phyloP scores from a whole-genome alignment of 116 monocot genomes.

The Papilionanthe hybrid region DNA sequence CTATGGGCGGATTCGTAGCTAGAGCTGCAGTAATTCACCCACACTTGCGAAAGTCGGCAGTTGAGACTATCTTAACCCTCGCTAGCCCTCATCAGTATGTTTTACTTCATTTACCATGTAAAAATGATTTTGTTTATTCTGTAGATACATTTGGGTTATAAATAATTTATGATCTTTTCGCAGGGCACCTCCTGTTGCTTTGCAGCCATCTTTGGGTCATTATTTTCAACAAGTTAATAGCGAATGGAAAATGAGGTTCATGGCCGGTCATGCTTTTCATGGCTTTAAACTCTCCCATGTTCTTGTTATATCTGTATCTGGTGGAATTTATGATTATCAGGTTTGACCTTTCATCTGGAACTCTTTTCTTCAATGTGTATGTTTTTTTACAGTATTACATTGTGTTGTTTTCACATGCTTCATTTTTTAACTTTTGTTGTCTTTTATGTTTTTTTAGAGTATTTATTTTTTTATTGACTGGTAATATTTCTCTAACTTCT shows the following conservation, averaged over 20 bases:
- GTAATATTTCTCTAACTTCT: not conserved
- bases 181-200: slow-evolving; percentile 93
- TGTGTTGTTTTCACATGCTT: not conserved
- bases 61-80: slow-evolving; percentile 86
- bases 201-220: slow-evolving; percentile 92
- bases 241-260: slow-evolving; percentile 79
- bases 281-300: slow-evolving; percentile 63
- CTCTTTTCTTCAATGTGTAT: not conserved
- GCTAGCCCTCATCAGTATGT: slow-evolving; percentile 95
- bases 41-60: slow-evolving; percentile 54
- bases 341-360: slow-evolving; percentile 25
- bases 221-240: slow-evolving; percentile 75
- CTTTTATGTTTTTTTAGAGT: not conserved
- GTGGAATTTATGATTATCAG: slow-evolving; percentile 89
- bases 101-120: slow-evolving; percentile 5
- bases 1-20: slow-evolving; percentile 99
- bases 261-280: slow-evolving; percentile 35
- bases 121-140: slow-evolving; percentile 7
- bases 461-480: not conserved
- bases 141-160: slow-evolving; percentile 4
- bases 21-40: slow-evolving; percentile 85
- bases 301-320: slow-evolving; percentile 81
- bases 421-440: not conserved
- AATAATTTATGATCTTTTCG: slow-evolving; percentile 28
- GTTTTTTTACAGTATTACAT: not conserved